Evolutionary conservation across 1,139 yeast genomes (phyloP).

Genomic region (Zygosaccharomyces sapae): DNA sequence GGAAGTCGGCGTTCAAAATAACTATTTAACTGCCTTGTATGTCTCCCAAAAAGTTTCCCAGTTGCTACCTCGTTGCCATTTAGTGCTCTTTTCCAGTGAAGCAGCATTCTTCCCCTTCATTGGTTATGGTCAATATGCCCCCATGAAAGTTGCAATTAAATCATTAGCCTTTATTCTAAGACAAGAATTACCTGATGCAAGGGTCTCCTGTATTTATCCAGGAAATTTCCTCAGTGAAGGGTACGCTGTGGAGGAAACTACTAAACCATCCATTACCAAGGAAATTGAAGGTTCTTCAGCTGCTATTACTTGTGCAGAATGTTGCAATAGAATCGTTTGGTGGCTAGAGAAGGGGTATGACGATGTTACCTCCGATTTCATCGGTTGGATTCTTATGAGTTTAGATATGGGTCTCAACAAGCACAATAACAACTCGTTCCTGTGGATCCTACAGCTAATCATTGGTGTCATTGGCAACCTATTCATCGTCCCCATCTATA

Average conservation of each 20-base stretch:
- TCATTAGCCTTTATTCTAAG: constrained; percentile 71
- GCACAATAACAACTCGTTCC: constrained; percentile 54
- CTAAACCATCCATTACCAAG: constrained; percentile 82
- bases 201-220: constrained; percentile 67
- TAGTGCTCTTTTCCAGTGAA: constrained; percentile 75
- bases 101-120: constrained; percentile 82
- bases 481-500: constrained; percentile 61
- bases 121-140: constrained; percentile 89
- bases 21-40: constrained; percentile 70
- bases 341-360: constrained; percentile 63
- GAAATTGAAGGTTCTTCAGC: constrained; percentile 79
- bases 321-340: constrained; percentile 58
- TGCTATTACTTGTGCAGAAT: constrained; percentile 63
- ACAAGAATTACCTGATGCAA: constrained; percentile 67
- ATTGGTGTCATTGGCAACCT: constrained; percentile 33
- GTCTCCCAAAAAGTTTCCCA: constrained; percentile 58
- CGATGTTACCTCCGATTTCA: constrained; percentile 72
- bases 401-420: constrained; percentile 56
- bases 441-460: constrained; percentile 50
- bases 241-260: constrained; percentile 67
- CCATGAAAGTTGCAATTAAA: constrained; percentile 77
- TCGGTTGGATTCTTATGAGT: constrained; percentile 78
- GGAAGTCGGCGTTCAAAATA: constrained; percentile 56
- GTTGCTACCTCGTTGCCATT: constrained; percentile 39
- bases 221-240: constrained; percentile 94